A percentile compares a stretch with the other conserved stretches of the same genome.
phyloP scores from a whole-genome alignment of 73 alveolate genomes.

The Paramecium octaurelia region DNA sequence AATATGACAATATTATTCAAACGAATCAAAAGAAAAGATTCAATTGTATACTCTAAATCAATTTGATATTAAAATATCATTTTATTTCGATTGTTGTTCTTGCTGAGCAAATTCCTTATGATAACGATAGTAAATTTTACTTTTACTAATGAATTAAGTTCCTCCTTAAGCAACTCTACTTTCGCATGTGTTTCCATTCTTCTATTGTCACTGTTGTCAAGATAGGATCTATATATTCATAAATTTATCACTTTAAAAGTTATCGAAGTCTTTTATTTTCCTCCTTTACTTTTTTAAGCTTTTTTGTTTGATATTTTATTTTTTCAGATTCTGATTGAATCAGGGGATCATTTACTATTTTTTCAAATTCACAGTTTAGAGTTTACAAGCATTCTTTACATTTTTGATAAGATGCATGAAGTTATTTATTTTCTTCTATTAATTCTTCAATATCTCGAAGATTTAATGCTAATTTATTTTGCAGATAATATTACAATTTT shows the following conservation, averaged over 20 bases:
- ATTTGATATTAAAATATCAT: not conserved
- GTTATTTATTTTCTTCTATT: not conserved
- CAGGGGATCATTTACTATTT: conserved; percentile 5
- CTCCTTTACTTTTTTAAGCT: not conserved
- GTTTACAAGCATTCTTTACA: conserved; percentile 31
- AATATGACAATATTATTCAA: conserved; percentile 65
- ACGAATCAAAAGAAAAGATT: not conserved
- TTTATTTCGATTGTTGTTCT: not conserved
- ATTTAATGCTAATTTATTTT: not conserved
- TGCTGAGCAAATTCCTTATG: not conserved
- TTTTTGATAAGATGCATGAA: not conserved
- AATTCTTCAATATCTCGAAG: conserved; percentile 3
- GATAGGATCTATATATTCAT: not conserved
- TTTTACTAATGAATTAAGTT: not conserved
- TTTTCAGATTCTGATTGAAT: not conserved
- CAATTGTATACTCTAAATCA: not conserved
- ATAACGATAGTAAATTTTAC: not conserved
- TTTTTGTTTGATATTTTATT: not conserved
- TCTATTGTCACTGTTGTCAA: not conserved
- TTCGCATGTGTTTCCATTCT: not conserved
- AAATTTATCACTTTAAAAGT: not conserved
- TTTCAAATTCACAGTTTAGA: not conserved
- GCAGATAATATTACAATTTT: not conserved
- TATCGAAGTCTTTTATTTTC: conserved; percentile 41
- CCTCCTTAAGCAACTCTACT: not conserved